Evolutionary conservation across 2,329 filamentous ascomycete species (phyloP).

Genomic region (Epichloe typhina): DNA sequence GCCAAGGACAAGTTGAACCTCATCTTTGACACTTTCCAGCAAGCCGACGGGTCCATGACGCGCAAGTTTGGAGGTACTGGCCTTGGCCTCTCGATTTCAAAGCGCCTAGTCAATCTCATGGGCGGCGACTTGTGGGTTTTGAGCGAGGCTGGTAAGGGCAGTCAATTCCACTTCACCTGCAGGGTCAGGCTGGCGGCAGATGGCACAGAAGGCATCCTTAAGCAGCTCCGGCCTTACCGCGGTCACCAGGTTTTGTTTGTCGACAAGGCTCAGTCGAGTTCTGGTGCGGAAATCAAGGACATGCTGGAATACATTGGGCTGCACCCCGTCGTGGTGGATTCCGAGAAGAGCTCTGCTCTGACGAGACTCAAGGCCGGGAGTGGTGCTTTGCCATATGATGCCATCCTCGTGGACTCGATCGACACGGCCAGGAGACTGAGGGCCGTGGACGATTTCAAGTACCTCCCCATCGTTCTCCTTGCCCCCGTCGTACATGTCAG

Average conservation of each 20-base stretch:
- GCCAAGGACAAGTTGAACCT: slow-evolving; percentile 88
- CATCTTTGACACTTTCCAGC: slow-evolving; percentile 98
- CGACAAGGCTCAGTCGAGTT: slow-evolving; percentile 73
- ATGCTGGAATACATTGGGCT: slow-evolving; percentile 73
- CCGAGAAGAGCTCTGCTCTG: slow-evolving; percentile 51
- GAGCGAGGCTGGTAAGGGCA: slow-evolving; percentile 81
- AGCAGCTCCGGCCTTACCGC: slow-evolving; percentile 79
- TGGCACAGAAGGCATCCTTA: slow-evolving; percentile 64
- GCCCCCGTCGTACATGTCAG: slow-evolving; percentile 83
- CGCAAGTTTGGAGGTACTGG: slow-evolving; percentile 92
- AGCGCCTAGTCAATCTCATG: slow-evolving; percentile 90
- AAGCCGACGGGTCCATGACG: slow-evolving; percentile 93
- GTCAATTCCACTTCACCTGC: slow-evolving; percentile 94
- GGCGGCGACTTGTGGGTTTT: slow-evolving; percentile 93
- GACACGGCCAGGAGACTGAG: slow-evolving; percentile 77
- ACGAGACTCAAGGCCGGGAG: slow-evolving; percentile 35
- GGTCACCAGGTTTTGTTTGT: slow-evolving; percentile 90
- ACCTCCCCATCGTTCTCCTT: slow-evolving; percentile 86
- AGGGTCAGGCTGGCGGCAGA: slow-evolving; percentile 73
- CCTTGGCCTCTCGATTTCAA: slow-evolving; percentile 86
- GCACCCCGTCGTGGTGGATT: slow-evolving; percentile 70
- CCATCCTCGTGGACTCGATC: slow-evolving; percentile 90
- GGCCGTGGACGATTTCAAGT: slow-evolving; percentile 90
- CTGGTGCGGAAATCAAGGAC: slow-evolving; percentile 59
- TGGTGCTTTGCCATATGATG: slow-evolving; percentile 66